These are phyloP conservation scores for Dichotomopilus funicola DNA, from an alignment of 2,329 filamentous ascomycete species.

Conservation along the genomic window DNA sequence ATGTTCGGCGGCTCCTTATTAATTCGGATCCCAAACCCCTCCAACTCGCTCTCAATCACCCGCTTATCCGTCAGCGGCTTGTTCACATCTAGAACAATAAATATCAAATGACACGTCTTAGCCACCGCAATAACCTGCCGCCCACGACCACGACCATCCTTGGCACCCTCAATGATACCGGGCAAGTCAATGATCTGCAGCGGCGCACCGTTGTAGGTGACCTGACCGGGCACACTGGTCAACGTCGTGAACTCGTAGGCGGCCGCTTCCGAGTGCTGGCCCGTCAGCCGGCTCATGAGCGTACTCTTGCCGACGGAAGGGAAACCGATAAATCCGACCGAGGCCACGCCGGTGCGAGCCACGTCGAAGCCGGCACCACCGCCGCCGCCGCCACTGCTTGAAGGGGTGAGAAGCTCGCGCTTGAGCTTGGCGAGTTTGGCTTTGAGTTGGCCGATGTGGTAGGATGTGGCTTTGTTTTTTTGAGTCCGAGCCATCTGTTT, in stretches of 20 bases:
- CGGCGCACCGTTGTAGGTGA: slow-evolving; percentile 89
- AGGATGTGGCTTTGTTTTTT: slow-evolving; percentile 94
- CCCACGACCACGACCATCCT: slow-evolving; percentile 95
- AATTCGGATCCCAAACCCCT: slow-evolving; percentile 95
- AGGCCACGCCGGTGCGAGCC: slow-evolving; percentile 92
- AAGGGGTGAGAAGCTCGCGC: slow-evolving; percentile 84
- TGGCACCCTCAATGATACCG: slow-evolving; percentile 97
- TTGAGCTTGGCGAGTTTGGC: slow-evolving; percentile 98
- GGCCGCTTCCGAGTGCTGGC: slow-evolving; percentile 93
- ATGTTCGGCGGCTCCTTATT: slow-evolving; percentile 98
- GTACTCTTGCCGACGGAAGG: slow-evolving; percentile 98
- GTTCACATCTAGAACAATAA: slow-evolving; percentile 97
- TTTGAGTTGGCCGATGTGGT: slow-evolving; percentile 91
- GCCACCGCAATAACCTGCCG: slow-evolving; percentile 97
- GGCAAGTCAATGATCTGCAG: slow-evolving; percentile 98
- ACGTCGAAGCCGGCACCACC: slow-evolving; percentile 93
- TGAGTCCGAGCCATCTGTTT: slow-evolving; percentile 86
- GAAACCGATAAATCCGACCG: slow-evolving; percentile 96
- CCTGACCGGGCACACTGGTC: slow-evolving; percentile 93
- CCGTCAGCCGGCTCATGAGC: slow-evolving; percentile 88
- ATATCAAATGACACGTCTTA: slow-evolving; percentile 97
- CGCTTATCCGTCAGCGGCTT: slow-evolving; percentile 96
- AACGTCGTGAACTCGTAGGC: slow-evolving; percentile 98
- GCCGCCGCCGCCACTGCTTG: slow-evolving; percentile 68
- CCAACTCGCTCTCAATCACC: slow-evolving; percentile 88